Percentiles rank a stretch among this genome's conserved stretches.
Evolutionary conservation across 2,329 filamentous ascomycete genomes (phyloP).

Genomic region (Coleophoma cylindrospora): DNA sequence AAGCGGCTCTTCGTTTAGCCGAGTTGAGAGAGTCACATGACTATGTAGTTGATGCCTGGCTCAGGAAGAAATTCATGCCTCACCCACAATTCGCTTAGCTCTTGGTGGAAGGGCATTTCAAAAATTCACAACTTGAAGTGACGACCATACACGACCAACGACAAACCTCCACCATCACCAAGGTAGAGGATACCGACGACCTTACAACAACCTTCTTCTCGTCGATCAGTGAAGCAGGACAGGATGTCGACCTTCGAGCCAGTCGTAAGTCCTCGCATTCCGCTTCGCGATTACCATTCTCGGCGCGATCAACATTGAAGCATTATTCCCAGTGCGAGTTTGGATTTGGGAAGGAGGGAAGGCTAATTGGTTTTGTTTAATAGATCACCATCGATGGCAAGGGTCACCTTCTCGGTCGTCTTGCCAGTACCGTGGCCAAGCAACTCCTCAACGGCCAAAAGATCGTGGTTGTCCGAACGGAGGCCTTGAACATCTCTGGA

Average conservation of each 20-base stretch:
- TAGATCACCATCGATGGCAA: conserved; percentile 99
- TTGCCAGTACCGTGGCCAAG: conserved; percentile 97
- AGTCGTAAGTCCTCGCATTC: conserved; percentile 53
- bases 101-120: conserved; percentile 8
- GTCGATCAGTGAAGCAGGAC: conserved; percentile 26
- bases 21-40: too few species aligned
- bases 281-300: conserved; percentile 1
- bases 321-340: not conserved
- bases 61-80: too few species aligned
- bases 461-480: conserved; percentile 97
- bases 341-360: conserved; percentile 7
- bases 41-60: too few species aligned
- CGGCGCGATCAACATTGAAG: conserved; percentile 5
- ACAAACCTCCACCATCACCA: conserved; percentile 29
- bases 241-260: conserved; percentile 67
- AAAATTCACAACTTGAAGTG: not conserved
- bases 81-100: too few species aligned
- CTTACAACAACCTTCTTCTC: conserved; percentile 28
- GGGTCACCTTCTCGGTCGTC: conserved; percentile 98
- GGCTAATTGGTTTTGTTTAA: conserved; percentile 30
- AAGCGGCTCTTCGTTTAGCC: too few species aligned
- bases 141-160: conserved; percentile 15
- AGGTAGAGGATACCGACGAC: conserved; percentile 28
- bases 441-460: conserved; percentile 98
- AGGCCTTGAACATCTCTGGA: conserved; percentile 99